A percentile compares a stretch with the other conserved stretches of the same genome.
phyloP scores from a whole-genome alignment of 345 rosid genomes.

The Hevea brasiliensis region DNA sequence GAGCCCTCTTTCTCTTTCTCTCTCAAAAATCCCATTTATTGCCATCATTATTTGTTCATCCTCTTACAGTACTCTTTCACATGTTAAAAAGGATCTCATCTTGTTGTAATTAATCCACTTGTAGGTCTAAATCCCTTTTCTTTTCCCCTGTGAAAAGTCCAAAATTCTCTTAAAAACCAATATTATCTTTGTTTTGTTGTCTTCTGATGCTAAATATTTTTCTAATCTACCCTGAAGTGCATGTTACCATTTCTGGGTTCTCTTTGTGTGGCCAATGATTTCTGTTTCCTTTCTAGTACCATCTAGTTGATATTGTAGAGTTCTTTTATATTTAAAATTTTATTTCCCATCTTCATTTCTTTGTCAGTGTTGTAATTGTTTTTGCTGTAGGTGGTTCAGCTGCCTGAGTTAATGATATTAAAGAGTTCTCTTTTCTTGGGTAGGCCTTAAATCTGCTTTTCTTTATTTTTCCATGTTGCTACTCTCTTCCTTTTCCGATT shows the following conservation, averaged over 20 bases:
- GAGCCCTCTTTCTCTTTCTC: conserved; percentile 8
- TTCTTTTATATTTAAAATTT: conserved; percentile 10
- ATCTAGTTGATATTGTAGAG: conserved; percentile 24
- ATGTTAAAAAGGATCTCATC: conserved; percentile 28
- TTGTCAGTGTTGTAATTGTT: conserved; percentile 23
- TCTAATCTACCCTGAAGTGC: conserved; percentile 19
- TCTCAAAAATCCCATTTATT: conserved; percentile 25
- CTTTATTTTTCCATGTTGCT: not conserved
- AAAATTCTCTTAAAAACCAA: conserved; percentile 12
- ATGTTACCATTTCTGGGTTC: conserved; percentile 28
- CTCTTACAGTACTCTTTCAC: conserved; percentile 6
- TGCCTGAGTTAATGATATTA: conserved; percentile 21
- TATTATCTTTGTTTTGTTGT: conserved; percentile 20
- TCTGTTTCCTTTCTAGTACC: conserved; percentile 27
- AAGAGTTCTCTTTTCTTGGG: conserved; percentile 9
- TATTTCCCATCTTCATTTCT: conserved; percentile 15
- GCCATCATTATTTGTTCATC: conserved; percentile 40
- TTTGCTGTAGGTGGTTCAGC: conserved; percentile 37
- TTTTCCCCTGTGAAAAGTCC: conserved; percentile 27
- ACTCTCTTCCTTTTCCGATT: not conserved
- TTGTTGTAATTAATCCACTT: conserved; percentile 9
- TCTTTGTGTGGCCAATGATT: conserved; percentile 35
- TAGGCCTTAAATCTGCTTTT: conserved; percentile 1
- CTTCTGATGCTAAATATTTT: conserved; percentile 23
- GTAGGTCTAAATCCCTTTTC: conserved; percentile 6